Conservation (phyloP, 441 rosid genomes). For the Bocquillonia castaneifolia region DNA sequence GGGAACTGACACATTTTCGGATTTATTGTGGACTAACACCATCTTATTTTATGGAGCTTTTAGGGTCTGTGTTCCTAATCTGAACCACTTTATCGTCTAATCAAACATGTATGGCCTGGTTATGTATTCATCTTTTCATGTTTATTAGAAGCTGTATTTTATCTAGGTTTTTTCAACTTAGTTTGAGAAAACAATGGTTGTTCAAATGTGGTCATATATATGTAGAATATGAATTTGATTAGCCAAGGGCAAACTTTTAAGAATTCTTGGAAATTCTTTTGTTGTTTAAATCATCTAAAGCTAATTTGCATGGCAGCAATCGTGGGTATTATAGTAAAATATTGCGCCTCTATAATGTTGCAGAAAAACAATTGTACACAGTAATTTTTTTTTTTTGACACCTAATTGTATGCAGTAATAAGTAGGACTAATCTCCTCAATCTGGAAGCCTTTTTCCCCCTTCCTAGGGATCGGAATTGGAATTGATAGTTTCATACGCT, state of each 20-base stretch:
- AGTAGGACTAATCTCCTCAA: too few species aligned
- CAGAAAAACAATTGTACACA: too few species aligned
- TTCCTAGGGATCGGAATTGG: too few species aligned
- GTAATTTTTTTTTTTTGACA: too few species aligned
- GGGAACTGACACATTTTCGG: constrained; percentile 22
- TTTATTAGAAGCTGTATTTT: constrained; percentile 7
- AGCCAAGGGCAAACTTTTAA: background rate
- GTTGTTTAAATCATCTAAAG: too few species aligned
- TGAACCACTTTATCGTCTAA: constrained; percentile 9
- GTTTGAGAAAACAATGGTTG: background rate
- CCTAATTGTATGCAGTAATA: too few species aligned
- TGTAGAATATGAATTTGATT: constrained; percentile 3
- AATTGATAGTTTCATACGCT: too few species aligned
- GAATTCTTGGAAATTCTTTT: background rate
- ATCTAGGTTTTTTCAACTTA: background rate
- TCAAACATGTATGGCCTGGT: background rate
- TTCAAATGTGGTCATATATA: background rate
- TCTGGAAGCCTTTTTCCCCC: too few species aligned
- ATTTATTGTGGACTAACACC: constrained; percentile 24
- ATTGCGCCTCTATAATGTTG: too few species aligned
- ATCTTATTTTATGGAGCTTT: constrained; percentile 6
- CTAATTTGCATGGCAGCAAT: too few species aligned
- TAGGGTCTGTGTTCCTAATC: constrained; percentile 13
- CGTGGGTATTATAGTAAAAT: too few species aligned
- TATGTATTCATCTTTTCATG: constrained; percentile 8